Percentiles rank a stretch among this genome's conserved stretches.
Evolutionary conservation across 2,329 filamentous ascomycete species (phyloP).

Genomic region (Sporothrix pseudoabietina): DNA sequence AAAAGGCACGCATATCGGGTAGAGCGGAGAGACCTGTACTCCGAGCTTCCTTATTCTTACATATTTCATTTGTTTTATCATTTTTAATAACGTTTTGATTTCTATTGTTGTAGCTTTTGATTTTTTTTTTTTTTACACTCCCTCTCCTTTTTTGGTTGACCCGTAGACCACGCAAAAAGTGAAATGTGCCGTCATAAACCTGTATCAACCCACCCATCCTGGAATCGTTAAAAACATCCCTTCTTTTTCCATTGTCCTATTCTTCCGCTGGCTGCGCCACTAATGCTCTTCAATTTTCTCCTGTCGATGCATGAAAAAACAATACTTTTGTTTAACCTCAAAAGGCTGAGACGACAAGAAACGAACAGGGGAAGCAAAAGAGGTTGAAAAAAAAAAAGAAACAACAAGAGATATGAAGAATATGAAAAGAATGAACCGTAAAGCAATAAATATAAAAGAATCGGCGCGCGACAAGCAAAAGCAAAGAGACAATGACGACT

Average conservation of each 20-base stretch:
- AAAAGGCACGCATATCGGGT: not conserved
- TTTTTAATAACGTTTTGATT: conserved; percentile 19
- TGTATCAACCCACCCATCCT: conserved; percentile 13
- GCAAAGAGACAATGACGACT: not conserved
- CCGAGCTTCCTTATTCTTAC: not conserved
- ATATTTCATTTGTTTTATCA: conserved; percentile 5
- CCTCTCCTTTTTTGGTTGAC: conserved; percentile 4
- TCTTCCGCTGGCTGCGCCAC: not conserved
- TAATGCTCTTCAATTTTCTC: not conserved
- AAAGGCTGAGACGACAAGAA: not conserved
- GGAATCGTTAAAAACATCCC: not conserved
- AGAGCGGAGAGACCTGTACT: not conserved
- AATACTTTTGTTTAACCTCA: conserved; percentile 6
- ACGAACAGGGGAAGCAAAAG: not conserved
- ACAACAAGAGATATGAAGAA: conserved; percentile 2
- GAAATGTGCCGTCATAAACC: conserved; percentile 15
- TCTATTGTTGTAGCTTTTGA: conserved; percentile 23
- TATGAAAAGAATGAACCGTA: not conserved
- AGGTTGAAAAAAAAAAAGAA: not conserved
- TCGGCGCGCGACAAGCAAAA: not conserved
- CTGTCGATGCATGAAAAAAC: conserved; percentile 5
- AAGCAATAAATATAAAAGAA: not conserved
- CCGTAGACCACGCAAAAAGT: conserved; percentile 4
- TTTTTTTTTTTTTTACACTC: not conserved
- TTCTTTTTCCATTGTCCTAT: not conserved